Conservation (phyloP, 2,329 filamentous ascomycete species). For the Xylaria multiplex region DNA sequence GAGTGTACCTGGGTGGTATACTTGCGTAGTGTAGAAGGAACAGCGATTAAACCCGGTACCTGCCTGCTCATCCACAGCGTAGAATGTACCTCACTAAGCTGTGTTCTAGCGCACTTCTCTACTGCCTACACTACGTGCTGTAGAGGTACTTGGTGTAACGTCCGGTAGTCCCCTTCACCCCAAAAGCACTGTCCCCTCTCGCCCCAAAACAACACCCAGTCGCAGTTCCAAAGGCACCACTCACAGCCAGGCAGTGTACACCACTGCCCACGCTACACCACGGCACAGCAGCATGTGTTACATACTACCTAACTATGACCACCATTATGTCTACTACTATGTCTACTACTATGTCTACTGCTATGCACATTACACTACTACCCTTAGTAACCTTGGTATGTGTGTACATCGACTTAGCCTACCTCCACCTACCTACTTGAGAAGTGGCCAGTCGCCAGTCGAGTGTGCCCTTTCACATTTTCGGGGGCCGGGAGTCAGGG, state of each 20-base stretch:
- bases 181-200: too few species aligned
- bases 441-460: background rate
- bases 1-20: conserved; percentile 10
- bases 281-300: too few species aligned
- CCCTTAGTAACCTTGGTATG: too few species aligned
- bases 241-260: too few species aligned
- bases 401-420: background rate
- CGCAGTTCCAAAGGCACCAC: conserved; percentile 13
- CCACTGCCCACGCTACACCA: too few species aligned
- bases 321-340: too few species aligned
- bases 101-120: too few species aligned
- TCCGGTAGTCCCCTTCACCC: background rate
- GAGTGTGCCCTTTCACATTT: conserved; percentile 21
- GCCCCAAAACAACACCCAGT: background rate
- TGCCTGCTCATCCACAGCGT: too few species aligned
- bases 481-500: conserved; percentile 36
- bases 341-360: too few species aligned
- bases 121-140: background rate
- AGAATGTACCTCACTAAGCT: too few species aligned
- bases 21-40: background rate
- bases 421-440: conserved; percentile 4
- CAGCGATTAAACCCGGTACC: conserved; percentile 10
- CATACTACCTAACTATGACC: too few species aligned
- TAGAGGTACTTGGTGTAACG: conserved; percentile 8
- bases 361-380: too few species aligned